Evolutionary conservation across 768 basidiomycete species (phyloP), one percentile per base, ranked within the genome.

Genomic region (Trametes sanguinea): DNA sequence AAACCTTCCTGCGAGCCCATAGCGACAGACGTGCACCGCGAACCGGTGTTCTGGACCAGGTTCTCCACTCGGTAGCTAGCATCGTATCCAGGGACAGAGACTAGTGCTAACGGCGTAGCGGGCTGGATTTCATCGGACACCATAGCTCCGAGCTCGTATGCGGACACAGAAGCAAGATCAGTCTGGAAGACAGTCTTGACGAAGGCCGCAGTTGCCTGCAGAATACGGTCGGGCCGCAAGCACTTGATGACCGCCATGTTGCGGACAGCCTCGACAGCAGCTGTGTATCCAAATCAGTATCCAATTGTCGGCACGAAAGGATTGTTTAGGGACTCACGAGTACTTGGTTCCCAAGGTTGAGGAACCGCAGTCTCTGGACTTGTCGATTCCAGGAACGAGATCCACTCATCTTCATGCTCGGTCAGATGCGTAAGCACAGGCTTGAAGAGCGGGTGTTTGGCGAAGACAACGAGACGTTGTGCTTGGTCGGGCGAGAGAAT

Each of bases 1-100:
- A 94, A 96, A n/a, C 96, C 96, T 80, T 99, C 97, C 65, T 95
- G 90, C 2, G 96, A 97, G 27, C 97, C 97, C 95, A 99, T 97
- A 13, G 97, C 97, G 27, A 99, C 93, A 2, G 94, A 92, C 1
- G 89, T 81, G 59, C 94, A 95, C 29, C 89, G 85, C 32, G 85
- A 81, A 14, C 87, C 86, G 10, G 86, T 86, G 54, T 86, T 87
- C 71, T 89, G 86, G 65, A 95, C 86, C 45, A 96, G 83, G 66
- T 88, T 88, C 68, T 97, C 95, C 42, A 97, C 92, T 51, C 92
- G 86, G 74, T 95, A 98, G 74, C 95, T 96, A n/a, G 97, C 97
- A 72, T 99, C 97, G 70, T 97, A 96, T 14, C 97, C 97, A 2
- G 93, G 87, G 3, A 99, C 94, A 6, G 96, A 98, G 33, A 95